Evolutionary conservation across 2,329 filamentous ascomycete genomes (phyloP).

Genomic region (Cadophora sp.): DNA sequence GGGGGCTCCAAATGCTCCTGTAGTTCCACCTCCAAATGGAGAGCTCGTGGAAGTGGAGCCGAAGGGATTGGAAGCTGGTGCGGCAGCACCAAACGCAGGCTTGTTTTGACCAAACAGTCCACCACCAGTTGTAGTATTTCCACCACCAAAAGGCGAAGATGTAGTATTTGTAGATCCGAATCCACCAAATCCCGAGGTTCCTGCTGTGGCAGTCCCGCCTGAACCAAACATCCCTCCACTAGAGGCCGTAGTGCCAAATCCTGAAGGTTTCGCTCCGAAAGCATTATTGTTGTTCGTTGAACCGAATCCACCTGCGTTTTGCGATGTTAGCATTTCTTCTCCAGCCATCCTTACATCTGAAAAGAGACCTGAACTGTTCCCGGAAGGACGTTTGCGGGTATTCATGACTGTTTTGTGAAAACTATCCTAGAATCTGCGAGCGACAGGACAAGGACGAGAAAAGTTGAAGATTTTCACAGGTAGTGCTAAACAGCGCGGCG

Average conservation of each 20-base stretch:
- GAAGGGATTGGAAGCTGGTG: slow-evolving; percentile 34
- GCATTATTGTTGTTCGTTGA: slow-evolving; percentile 41
- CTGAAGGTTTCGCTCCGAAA: slow-evolving; percentile 47
- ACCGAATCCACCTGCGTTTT: slow-evolving; percentile 51
- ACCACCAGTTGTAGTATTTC: slow-evolving; percentile 33
- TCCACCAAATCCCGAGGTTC: slow-evolving; percentile 46
- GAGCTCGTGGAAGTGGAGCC: slow-evolving; percentile 43
- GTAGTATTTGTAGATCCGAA: slow-evolving; percentile 51
- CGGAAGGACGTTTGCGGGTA: neutral
- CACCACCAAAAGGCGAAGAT: slow-evolving; percentile 41
- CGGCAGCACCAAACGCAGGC: slow-evolving; percentile 43
- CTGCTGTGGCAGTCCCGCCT: slow-evolving; percentile 43
- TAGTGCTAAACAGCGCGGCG: slow-evolving; percentile 18
- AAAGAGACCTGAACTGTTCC: neutral
- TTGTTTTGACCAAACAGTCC: slow-evolving; percentile 42
- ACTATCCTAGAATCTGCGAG: neutral
- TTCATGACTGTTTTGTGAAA: slow-evolving; percentile 10
- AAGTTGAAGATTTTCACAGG: slow-evolving; percentile 20
- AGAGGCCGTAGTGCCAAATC: slow-evolving; percentile 54
- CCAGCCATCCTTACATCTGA: neutral
- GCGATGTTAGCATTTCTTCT: slow-evolving; percentile 32
- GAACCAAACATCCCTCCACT: slow-evolving; percentile 61
- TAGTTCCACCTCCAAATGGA: slow-evolving; percentile 44
- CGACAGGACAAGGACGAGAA: slow-evolving; percentile 6
- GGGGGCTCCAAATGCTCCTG: slow-evolving; percentile 49